These are phyloP conservation scores for Sugiyamaella xylanicola DNA, from an alignment of 1,139 yeast genomes.

Conservation along the genomic window DNA sequence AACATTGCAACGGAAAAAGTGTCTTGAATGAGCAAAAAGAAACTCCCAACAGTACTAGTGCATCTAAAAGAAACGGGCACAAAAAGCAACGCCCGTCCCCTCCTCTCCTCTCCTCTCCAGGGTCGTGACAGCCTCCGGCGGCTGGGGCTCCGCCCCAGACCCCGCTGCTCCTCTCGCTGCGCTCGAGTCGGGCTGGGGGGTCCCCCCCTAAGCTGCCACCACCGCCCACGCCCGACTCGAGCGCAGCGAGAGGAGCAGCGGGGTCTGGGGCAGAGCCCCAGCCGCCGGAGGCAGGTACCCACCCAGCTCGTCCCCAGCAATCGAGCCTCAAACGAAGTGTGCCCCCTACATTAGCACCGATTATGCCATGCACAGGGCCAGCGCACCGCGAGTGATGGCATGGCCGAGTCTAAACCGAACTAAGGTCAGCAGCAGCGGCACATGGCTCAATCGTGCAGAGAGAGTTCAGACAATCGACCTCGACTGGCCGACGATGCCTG, in stretches of 20 bases:
- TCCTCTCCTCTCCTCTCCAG: background rate
- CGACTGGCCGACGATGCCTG: background rate
- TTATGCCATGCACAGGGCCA: background rate
- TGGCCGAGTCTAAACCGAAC: background rate
- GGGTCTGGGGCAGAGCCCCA: conserved; percentile 1
- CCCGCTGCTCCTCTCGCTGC: background rate
- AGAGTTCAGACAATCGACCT: too few relatives aligned
- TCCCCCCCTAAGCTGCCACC: too few relatives aligned
- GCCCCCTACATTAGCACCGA: background rate
- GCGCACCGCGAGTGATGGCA: background rate
- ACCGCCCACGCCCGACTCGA: background rate
- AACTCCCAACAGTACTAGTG: too few relatives aligned
- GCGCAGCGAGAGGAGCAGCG: background rate
- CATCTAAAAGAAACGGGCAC: too few relatives aligned
- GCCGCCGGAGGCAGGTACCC: background rate
- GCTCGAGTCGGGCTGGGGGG: background rate
- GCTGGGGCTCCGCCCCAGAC: conserved; percentile 1
- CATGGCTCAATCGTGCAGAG: too few relatives aligned
- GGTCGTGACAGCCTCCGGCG: background rate
- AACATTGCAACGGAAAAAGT: background rate
- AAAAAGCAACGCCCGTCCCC: background rate
- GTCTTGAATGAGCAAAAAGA: too few relatives aligned
- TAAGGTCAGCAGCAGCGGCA: background rate
- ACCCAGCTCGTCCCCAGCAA: background rate
- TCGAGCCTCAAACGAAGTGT: background rate